Evolutionary conservation across 495 filamentous ascomycete genomes (phyloP), one percentile per base, ranked within the genome.

Genomic region (Trichoderma asperelloides): DNA sequence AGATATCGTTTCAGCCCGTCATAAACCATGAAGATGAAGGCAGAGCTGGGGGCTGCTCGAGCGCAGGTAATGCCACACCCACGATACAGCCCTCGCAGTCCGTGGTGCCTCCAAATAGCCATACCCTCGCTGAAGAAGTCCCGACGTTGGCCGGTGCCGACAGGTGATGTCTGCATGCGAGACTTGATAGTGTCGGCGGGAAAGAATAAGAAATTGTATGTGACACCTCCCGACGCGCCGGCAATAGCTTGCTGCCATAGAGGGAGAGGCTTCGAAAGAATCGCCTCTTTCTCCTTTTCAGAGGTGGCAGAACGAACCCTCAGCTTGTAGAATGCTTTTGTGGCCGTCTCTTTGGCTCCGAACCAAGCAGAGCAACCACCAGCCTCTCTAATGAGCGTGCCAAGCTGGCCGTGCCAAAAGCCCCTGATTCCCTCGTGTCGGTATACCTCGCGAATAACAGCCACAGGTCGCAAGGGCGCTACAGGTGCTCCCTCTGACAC

Each of bases 141-240:
- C 57, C 81, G 82, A 43, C 82, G 80, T 0, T 71, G 76, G 30
- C 74, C 70, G 27, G 71, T 68, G 16, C 80, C 81, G 64, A 94
- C 81, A 39, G 92, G 89, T 62, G 89, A 86, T 0, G 96, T 98
- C 76, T 99, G 95, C 88, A 99, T 96, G 8, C 94, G 86, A 12
- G 89, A 93, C 76, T 98, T 98, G 79, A 98, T 89, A 1, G 95
- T 97, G 74, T 98, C 95, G 49, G 96, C 95, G 0, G 95, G 95
- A 76, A 93, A 98, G 80, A 96, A 96, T 33, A 96, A 74, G 72
- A 98, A 97, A 71, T 98, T 98, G 74, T 98, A 98, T 65, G 85
- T 87, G 79, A 98, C 90, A 57, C 95, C 95, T 23, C 94, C 93
- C 16, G 87, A 82, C n/a, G 93, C 93, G n/a, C 93, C 93, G 16